Base-by-base conservation (phyloP, 1,139 yeast genomes). In the Sporopachydermia cereana region DNA sequence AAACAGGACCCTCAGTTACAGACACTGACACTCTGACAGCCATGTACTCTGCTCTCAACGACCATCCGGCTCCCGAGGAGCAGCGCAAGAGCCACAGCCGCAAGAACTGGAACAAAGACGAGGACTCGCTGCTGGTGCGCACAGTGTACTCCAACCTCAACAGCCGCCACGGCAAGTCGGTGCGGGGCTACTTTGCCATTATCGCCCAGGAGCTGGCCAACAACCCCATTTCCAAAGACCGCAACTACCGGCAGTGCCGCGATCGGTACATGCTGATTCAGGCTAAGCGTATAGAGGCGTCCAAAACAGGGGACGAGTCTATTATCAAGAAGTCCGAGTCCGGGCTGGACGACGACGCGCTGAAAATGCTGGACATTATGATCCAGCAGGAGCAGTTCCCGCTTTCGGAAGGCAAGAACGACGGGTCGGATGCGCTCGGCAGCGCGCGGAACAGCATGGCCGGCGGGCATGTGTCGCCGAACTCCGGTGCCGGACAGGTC, bases 21-120 rank as follows among this genome's bases (percentile, higher is more conserved):
- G n/a, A n/a, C n/a, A n/a, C n/a, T n/a, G n/a, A n/a, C n/a, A n/a
- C n/a, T n/a, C n/a, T n/a, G n/a, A n/a, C n/a, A n/a, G n/a, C n/a
- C 5, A 34, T 34, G 39, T 34, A 34, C 22, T 5, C 39, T 16
- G 12, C 39, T 7, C 22, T 34, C 18, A 34, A 34, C 22, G 39
- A 34, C 18, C 39, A 34, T 21, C 18, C 39, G 9, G 39, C 12
- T 34, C n/a, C 39, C 22, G 39, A 34, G 17, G 39, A 34, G 39
- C 39, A 34, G 22, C 18, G 39, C 12, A 34, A 34, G n/a, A 7
- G 12, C 17, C 39, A 34, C n/a, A 34, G 39, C 22, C 18, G 39
- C 12, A 34, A 34, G 39, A 34, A 34, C 39, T 34, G 39, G 39
- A 34, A 34, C 17, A 34, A 34, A 20, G 39, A 34, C 22, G 39